phyloP scores from a whole-genome alignment of 2,329 filamentous ascomycete species.

The Tolypocladium ophioglossoides region DNA sequence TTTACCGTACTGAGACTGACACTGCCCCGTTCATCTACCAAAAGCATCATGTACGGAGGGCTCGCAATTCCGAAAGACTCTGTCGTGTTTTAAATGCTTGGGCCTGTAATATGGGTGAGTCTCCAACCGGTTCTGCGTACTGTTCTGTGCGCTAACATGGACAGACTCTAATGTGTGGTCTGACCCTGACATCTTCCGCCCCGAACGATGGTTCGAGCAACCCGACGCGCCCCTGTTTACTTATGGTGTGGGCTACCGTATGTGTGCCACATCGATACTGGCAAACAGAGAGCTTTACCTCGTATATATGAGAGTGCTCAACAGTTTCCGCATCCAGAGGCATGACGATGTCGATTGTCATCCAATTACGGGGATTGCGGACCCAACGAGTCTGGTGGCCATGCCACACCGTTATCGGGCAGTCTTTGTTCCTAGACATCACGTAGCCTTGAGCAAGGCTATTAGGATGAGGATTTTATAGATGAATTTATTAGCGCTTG shows the following conservation, averaged over 20 bases:
- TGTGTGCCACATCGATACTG: conserved; percentile 44
- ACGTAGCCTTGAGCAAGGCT: not conserved
- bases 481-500: not conserved
- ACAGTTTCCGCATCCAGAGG: conserved; percentile 48
- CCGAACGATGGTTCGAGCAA: conserved; percentile 19
- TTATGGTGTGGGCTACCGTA: conserved; percentile 55
- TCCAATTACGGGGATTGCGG: conserved; percentile 47
- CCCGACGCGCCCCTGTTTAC: conserved; percentile 55
- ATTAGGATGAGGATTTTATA: not conserved
- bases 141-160: not conserved
- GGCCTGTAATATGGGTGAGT: conserved; percentile 57
- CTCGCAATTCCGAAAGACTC: conserved; percentile 50
- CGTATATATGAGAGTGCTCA: conserved; percentile 50
- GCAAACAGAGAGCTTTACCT: conserved; percentile 48
- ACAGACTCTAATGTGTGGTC: conserved; percentile 32
- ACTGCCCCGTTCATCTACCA: conserved; percentile 50
- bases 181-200: conserved; percentile 10
- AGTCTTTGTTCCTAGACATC: conserved; percentile 41
- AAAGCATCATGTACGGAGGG: conserved; percentile 47
- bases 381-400: conserved; percentile 51
- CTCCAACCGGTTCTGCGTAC: conserved; percentile 11
- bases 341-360: conserved; percentile 45
- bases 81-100: conserved; percentile 57
- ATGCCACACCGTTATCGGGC: conserved; percentile 49
- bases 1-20: conserved; percentile 54